These are phyloP conservation scores for Pseudogymnoascus sp. DNA, from an alignment of 2,329 filamentous ascomycete species.

Conservation along the genomic window DNA sequence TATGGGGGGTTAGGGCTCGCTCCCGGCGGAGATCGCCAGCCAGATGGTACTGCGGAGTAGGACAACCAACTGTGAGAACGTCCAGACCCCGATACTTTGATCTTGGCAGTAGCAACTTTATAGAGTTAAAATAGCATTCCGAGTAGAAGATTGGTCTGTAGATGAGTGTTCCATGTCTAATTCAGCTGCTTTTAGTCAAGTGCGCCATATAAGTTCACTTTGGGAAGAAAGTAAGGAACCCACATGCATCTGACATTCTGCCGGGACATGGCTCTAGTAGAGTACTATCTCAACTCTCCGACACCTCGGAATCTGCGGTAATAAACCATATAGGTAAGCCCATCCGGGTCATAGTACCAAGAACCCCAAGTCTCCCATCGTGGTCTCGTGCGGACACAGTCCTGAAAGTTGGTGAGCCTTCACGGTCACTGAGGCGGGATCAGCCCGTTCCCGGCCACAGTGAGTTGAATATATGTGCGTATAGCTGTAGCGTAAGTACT, in stretches of 20 bases:
- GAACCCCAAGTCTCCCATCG: neutral
- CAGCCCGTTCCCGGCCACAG: neutral
- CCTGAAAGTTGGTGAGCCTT: neutral
- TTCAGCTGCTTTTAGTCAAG: no score
- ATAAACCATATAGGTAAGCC: neutral
- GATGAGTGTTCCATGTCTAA: no score
- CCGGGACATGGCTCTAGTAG: no score
- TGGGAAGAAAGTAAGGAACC: no score
- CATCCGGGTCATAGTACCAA: no score
- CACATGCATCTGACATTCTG: no score
- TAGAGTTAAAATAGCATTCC: no score
- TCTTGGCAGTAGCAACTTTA: neutral
- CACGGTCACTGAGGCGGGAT: neutral
- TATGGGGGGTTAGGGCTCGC: neutral
- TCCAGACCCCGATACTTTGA: neutral
- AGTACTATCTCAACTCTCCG: neutral
- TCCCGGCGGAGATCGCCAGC: neutral
- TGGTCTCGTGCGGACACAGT: neutral
- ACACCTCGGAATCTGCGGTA: neutral
- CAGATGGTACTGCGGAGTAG: neutral
- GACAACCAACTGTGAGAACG: neutral
- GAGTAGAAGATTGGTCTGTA: no score
- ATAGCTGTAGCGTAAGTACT: neutral
- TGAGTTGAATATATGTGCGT: neutral
- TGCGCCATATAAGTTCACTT: no score